Evolutionary conservation across 371 early-diverging fungal genomes (phyloP).

Genomic region (Syncephalastrum monosporum): DNA sequence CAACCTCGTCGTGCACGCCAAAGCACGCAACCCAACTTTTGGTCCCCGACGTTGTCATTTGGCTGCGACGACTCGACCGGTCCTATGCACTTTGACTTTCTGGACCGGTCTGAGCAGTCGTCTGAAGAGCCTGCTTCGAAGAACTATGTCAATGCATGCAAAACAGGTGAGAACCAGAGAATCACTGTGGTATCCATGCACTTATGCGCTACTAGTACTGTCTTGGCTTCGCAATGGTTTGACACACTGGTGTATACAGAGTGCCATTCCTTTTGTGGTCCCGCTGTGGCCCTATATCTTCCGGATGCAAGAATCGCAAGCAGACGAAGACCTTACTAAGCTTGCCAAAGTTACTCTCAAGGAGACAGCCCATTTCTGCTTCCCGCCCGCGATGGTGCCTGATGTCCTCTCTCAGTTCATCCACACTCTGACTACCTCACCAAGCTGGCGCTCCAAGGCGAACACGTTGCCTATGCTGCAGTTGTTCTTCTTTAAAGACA

Average conservation of each 20-base stretch:
- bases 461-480: slow-evolving; percentile 77
- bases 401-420: slow-evolving; percentile 55
- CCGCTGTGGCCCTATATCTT: slow-evolving; percentile 61
- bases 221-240: slow-evolving; percentile 67
- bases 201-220: slow-evolving; percentile 41
- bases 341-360: slow-evolving; percentile 54
- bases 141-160: slow-evolving; percentile 69
- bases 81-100: slow-evolving; percentile 15
- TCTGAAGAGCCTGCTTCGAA: slow-evolving; percentile 33
- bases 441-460: slow-evolving; percentile 74
- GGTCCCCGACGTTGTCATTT: no score
- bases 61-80: no score
- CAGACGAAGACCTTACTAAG: slow-evolving; percentile 72
- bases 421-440: slow-evolving; percentile 48
- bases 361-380: slow-evolving; percentile 52
- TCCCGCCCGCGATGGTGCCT: slow-evolving; percentile 57
- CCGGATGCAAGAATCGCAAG: slow-evolving; percentile 73
- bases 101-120: no score
- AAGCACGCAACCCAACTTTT: no score
- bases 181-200: background rate
- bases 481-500: slow-evolving; percentile 74
- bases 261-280: slow-evolving; percentile 54
- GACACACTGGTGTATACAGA: slow-evolving; percentile 47
- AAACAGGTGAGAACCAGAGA: slow-evolving; percentile 54
- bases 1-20: no score